Evolutionary conservation across 306 rosid species (phyloP), one percentile per base, ranked within the genome.

Genomic region (Fagus sylvatica): DNA sequence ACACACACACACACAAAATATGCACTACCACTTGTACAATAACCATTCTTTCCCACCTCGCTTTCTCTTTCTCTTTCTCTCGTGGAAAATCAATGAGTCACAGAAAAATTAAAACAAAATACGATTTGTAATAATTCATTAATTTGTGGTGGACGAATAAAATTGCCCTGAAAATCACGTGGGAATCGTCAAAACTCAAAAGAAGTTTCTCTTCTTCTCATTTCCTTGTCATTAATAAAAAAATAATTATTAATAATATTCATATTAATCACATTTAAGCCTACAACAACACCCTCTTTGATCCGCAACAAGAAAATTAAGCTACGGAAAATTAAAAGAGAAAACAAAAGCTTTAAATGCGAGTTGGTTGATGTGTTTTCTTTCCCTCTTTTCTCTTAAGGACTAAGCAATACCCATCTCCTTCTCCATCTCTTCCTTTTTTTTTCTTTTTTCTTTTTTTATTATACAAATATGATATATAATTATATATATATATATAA

Each of bases 331-430:
- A 46, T 48, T 75, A 46, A 78, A 85, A 85, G 65, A 81, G 75
- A 69, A 71, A 8, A 22, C 54, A 3, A 40, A 51, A 81, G 93
- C 97, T 76, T 89, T 95, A 87, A 91, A 92, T 95, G 98, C 87
- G 86, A 87, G 89, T 87, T 91, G 93, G 98, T 92, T 84, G 97
- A 87, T 82, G 78, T 59, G 81, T 79, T 85, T 80, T 80, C 87
- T 71, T 55, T 67, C 78, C 32, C 41, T 62, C 87, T 79, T 71
- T 62, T 73, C 85, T 80, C 97, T 90, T 90, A 30, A 53, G 77
- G 71, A 79, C 85, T 77, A 87, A 91, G 92, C 79, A 39, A 39
- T 85, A 76, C 69, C 51, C 84, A 30, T 64, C 74, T 85, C 78
- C 55, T 82, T 61, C 48, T 54, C 1, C 51, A 46, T 46, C 51